phyloP scores from a whole-genome alignment of 2,329 filamentous ascomycete species.

The Verticillium alfalfae region DNA sequence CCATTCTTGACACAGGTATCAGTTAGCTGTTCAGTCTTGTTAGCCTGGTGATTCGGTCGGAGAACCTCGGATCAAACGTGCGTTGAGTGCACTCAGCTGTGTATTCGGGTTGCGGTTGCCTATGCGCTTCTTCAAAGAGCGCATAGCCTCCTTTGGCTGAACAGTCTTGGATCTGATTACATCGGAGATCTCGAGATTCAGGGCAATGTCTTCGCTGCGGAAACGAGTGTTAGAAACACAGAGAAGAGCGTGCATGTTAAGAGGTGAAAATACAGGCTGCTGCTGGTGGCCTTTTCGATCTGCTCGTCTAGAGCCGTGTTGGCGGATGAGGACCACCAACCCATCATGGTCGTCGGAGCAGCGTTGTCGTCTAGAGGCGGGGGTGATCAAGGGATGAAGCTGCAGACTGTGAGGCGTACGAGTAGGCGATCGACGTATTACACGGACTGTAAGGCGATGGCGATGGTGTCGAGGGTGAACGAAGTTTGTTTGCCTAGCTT shows the following conservation, averaged over 20 bases:
- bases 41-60: neutral
- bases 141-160: slow-evolving; percentile 96
- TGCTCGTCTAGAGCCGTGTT: slow-evolving; percentile 93
- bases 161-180: slow-evolving; percentile 96
- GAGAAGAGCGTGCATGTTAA: neutral
- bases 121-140: slow-evolving; percentile 87
- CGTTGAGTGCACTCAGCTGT: slow-evolving; percentile 89
- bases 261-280: slow-evolving; percentile 66
- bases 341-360: slow-evolving; percentile 58
- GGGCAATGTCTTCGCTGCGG: slow-evolving; percentile 83
- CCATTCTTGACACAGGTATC: slow-evolving; percentile 99
- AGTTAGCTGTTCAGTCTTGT: slow-evolving; percentile 61
- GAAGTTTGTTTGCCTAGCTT: neutral
- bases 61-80: slow-evolving; percentile 29
- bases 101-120: slow-evolving; percentile 97
- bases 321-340: slow-evolving; percentile 91
- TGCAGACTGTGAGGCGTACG: neutral
- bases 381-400: neutral
- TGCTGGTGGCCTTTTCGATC: slow-evolving; percentile 90
- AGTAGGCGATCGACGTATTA: neutral
- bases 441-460: neutral
- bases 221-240: slow-evolving; percentile 9
- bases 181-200: slow-evolving; percentile 98
- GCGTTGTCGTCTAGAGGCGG: neutral
- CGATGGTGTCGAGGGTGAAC: neutral